A percentile compares a stretch with the other conserved stretches of the same genome.
These are phyloP conservation scores for Syzygium malaccense DNA, from an alignment of 441 rosid species.

Conservation along the genomic window DNA sequence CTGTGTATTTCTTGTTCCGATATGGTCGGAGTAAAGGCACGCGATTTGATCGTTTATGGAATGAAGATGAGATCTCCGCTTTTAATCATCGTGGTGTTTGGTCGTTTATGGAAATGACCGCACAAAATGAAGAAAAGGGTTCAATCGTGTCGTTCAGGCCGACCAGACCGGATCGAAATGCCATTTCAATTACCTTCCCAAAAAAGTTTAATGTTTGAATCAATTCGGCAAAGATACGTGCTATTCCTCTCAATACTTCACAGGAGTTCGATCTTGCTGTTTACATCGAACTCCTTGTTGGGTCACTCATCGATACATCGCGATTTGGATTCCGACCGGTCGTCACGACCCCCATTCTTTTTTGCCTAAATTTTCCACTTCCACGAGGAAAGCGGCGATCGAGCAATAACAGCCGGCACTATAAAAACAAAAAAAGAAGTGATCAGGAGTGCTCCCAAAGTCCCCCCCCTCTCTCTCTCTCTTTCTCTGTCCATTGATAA, in stretches of 20 bases:
- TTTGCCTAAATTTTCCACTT: too few relatives aligned
- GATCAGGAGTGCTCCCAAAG: neutral
- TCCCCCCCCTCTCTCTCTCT: neutral
- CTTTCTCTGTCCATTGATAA: neutral
- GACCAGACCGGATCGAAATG: fast-evolving
- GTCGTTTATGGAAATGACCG: neutral
- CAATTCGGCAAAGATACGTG: too few relatives aligned
- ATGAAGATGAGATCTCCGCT: too few relatives aligned
- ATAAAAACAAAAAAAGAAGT: neutral
- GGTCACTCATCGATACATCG: neutral
- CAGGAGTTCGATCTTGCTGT: too few relatives aligned
- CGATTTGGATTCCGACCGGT: too few relatives aligned
- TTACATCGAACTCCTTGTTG: neutral
- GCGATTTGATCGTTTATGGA: too few relatives aligned
- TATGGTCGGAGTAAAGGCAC: too few relatives aligned
- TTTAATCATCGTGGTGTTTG: too few relatives aligned
- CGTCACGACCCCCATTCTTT: too few relatives aligned
- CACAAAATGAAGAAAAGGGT: neutral
- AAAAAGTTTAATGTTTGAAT: neutral
- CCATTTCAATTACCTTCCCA: neutral
- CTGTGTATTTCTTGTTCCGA: too few relatives aligned
- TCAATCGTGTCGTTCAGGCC: too few relatives aligned
- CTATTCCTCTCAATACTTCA: too few relatives aligned
- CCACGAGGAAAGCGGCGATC: neutral
- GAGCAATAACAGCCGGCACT: neutral